Evolutionary conservation across 2,329 filamentous ascomycete species (phyloP), one percentile per base, ranked within the genome.

Genomic region (Gnomoniopsis sp.): DNA sequence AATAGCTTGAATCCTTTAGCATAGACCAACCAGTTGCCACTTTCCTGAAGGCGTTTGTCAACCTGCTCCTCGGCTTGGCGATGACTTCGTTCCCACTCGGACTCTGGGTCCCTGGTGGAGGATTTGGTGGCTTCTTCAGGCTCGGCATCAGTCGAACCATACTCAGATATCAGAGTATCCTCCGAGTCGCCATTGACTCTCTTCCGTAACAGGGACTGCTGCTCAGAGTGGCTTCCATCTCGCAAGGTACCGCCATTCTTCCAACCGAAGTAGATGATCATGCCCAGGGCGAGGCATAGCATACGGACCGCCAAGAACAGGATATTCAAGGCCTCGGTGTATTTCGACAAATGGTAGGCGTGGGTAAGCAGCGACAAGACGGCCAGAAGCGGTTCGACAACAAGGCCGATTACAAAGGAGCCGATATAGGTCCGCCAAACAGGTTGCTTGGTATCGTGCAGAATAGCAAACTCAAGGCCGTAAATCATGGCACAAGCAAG

Each of bases 11-110:
- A 96, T 6, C 87, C 84, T 68, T 88, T 91, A 30, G 87, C 78
- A 67, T 95, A 95, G 47, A 84, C 83, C 64, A 90, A 81, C 89
- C 89, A 93, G 63, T 86, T 90, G 1, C 90, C 90, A 59, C 88
- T 84, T 63, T 88, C 84, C 68, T 88, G 80, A n/a, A 92, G 78
- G 2, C 87, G 83, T 71, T 90, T 88, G 62, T 85, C 77, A 76
- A 84, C 87, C 63, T 74, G 81, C 71, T 80, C 86, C 69, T 75
- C 82, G 51, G 74, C 81, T 68, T 78, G 77, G 44, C 81, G 77
- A 67, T 82, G 75, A 50, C 72, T 77, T 59, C 74, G 80, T 68
- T 79, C 81, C 79, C 76, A 87, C 47, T 69, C 80, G 66, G 72
- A 84, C 65, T 88, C 84, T 1, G 75, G 71, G 17, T 69, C 71